Evolutionary conservation across 1,284 basidiomycete genomes (phyloP), one percentile per base, ranked within the genome.

Genomic region (Cystobasidium pallidum): DNA sequence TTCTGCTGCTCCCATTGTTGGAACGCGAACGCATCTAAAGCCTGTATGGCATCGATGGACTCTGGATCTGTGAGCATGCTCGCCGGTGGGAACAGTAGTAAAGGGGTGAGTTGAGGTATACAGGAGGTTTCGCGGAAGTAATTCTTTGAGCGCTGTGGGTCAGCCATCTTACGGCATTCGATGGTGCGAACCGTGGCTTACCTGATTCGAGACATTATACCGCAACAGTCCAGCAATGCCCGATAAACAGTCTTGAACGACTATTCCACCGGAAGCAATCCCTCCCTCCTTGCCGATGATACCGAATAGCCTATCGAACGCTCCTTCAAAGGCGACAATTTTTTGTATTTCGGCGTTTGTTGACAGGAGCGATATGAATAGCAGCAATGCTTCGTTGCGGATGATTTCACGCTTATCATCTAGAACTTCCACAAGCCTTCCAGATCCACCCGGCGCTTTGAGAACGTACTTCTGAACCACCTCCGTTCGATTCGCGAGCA

Each of bases 1-100:
- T 97, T 97, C 79, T 94, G 92, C 64, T 88, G 86, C 75, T 94
- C 92, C 96, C 96, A 99, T 79, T 94, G 93, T 80, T 99, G 96
- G 43, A 98, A 84, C 0, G 94, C 90, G 81, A 98, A 99, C 73
- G 91, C 89, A 80, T 97, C 92, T 2, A 94, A 91, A 1, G 90
- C 87, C 7, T 85, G 81, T 51, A 87, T 85, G 65, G 89, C 86
- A 21, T 86, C 81, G 13, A 86, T 84, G 0, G 82, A 79, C 0
- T 76, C 73, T 0, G 78, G 75, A 21, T 73, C 72, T 13, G 58
- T 34, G 47, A 78, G 75, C 0, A 76, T 63, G 8, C 92, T 82
- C 13, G 86, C 85, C 1, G 89, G 85, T 0, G 94, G 94, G 80
- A 93, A 95, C 76, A 91, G 88, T 30, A 99, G 86, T 24, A 97